Evolutionary conservation across 140 eudicot genomes (phyloP).

Genomic region (Stevia rebaudiana): DNA sequence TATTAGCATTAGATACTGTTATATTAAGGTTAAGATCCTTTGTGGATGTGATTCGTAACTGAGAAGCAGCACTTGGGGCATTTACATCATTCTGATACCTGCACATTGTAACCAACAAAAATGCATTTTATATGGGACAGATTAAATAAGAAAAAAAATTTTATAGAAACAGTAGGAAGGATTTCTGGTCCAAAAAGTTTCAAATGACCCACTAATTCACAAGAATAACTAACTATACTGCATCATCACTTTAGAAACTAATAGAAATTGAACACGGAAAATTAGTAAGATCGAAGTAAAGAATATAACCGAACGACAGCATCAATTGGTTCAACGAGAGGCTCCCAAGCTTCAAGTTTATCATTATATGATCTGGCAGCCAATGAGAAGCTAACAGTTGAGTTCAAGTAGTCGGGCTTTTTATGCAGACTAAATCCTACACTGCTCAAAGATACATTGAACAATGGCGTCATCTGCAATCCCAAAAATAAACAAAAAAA

Average conservation of each 20-base stretch:
- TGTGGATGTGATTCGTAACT: slow-evolving; percentile 71
- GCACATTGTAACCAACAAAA: slow-evolving; percentile 15
- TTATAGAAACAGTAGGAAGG: too few relatives aligned
- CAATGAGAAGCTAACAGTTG: slow-evolving; percentile 82
- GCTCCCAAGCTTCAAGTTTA: slow-evolving; percentile 97
- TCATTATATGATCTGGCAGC: slow-evolving; percentile 90
- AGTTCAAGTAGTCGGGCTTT: slow-evolving; percentile 61
- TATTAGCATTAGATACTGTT: slow-evolving; percentile 81
- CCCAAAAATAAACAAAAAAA: slow-evolving; percentile 19
- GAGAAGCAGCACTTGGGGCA: slow-evolving; percentile 87
- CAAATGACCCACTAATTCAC: neutral
- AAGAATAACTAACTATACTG: neutral
- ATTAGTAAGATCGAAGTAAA: neutral
- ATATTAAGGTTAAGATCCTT: slow-evolving; percentile 77
- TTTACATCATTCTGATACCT: slow-evolving; percentile 84
- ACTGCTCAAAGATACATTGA: slow-evolving; percentile 72
- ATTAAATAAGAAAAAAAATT: neutral
- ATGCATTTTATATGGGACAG: neutral
- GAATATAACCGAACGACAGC: slow-evolving; percentile 67
- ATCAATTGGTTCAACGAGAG: slow-evolving; percentile 91
- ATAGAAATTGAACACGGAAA: neutral
- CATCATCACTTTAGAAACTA: neutral
- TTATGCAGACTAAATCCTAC: slow-evolving; percentile 73
- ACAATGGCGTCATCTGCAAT: slow-evolving; percentile 91
- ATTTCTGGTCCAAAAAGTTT: neutral